phyloP scores from a whole-genome alignment of 2,329 filamentous ascomycete genomes.

The Colletotrichum tamarilloi region DNA sequence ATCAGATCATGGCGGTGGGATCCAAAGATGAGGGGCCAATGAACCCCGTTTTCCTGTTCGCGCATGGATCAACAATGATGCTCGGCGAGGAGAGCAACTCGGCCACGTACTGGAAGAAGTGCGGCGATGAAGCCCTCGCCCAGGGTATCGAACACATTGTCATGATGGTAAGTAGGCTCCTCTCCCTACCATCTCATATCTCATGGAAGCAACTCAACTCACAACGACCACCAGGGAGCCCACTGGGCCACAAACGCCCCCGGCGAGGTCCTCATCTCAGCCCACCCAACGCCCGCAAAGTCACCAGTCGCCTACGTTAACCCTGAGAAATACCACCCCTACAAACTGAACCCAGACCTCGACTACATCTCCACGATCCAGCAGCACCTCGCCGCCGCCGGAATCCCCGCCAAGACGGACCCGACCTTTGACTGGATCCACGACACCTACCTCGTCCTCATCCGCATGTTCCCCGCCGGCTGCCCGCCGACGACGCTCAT shows the following conservation, averaged over 20 bases:
- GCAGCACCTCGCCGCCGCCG: slow-evolving; percentile 60
- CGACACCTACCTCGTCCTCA: slow-evolving; percentile 75
- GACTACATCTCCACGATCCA: slow-evolving; percentile 58
- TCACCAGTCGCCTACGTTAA: slow-evolving; percentile 75
- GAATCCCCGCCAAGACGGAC: slow-evolving; percentile 66
- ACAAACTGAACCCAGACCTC: slow-evolving; percentile 71
- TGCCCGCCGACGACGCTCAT: slow-evolving; percentile 71
- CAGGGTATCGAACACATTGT: slow-evolving; percentile 70
- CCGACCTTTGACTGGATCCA: slow-evolving; percentile 76
- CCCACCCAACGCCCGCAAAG: slow-evolving; percentile 69
- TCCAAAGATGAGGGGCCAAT: slow-evolving; percentile 19
- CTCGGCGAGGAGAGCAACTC: slow-evolving; percentile 71
- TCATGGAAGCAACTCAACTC: background rate
- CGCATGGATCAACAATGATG: slow-evolving; percentile 80
- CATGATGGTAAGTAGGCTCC: slow-evolving; percentile 66
- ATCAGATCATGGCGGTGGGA: slow-evolving; percentile 19
- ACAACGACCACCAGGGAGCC: slow-evolving; percentile 58
- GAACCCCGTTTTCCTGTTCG: slow-evolving; percentile 74
- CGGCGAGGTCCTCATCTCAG: slow-evolving; percentile 69
- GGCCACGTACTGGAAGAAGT: slow-evolving; percentile 73
- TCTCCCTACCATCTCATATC: background rate
- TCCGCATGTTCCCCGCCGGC: slow-evolving; percentile 74
- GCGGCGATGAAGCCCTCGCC: slow-evolving; percentile 70
- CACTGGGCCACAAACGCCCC: slow-evolving; percentile 70
- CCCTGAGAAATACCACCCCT: slow-evolving; percentile 72